These are phyloP conservation scores for Oryza longistaminata DNA, from an alignment of 176 grass and related monocot species.

Conservation along the genomic window DNA sequence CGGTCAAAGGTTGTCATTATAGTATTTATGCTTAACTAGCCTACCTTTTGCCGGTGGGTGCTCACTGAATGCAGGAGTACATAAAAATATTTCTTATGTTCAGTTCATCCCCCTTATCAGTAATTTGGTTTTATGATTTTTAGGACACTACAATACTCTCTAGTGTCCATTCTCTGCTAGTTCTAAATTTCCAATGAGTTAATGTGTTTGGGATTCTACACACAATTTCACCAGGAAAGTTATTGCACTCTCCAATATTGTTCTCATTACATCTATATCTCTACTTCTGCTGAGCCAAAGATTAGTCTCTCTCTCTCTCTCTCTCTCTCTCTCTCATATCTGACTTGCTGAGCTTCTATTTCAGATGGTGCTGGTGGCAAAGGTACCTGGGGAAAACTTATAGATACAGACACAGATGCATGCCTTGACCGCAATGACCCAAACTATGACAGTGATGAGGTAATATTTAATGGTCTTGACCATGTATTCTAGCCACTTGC, in stretches of 20 bases:
- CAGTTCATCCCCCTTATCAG: neutral
- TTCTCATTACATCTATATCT: neutral
- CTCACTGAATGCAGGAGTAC: neutral
- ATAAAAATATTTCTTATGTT: neutral
- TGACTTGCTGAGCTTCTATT: conserved; percentile 40
- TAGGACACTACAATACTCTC: neutral
- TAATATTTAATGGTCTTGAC: conserved; percentile 43
- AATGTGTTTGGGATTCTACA: neutral
- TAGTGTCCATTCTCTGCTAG: neutral
- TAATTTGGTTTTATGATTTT: neutral
- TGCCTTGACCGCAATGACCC: conserved; percentile 92
- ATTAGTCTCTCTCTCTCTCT: neutral
- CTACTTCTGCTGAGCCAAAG: neutral
- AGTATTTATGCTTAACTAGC: neutral
- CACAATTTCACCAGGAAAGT: conserved; percentile 1
- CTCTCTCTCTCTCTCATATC: neutral
- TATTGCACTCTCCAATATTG: neutral
- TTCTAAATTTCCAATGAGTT: neutral
- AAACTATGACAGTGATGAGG: conserved; percentile 96
- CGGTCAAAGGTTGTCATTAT: neutral
- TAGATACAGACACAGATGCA: conserved; percentile 65
- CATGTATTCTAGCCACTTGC: conserved; percentile 12
- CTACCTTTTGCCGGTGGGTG: neutral
- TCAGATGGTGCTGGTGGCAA: conserved; percentile 96
- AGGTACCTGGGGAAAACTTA: conserved; percentile 90